phyloP scores from a whole-genome alignment of 352 stramenopile genomes.

The Thraustochytrium sp. region DNA sequence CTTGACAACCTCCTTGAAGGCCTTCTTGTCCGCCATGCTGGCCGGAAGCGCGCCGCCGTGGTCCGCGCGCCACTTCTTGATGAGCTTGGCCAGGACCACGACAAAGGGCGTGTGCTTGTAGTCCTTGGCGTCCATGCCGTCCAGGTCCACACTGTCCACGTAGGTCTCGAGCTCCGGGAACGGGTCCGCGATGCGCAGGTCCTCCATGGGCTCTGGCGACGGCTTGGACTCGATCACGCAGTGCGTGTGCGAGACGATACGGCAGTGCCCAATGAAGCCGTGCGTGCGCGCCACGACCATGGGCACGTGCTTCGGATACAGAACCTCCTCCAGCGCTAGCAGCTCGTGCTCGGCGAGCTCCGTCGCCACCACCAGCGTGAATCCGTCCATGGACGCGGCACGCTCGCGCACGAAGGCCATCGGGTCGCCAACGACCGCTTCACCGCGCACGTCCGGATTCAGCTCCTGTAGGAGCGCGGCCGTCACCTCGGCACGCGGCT shows the following conservation, averaged over 20 bases:
- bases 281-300: conserved; percentile 65
- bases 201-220: conserved; percentile 71
- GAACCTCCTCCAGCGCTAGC: conserved; percentile 1
- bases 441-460: conserved; percentile 84
- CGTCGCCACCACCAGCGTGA: conserved; percentile 52
- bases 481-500: conserved; percentile 66
- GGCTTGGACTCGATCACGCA: conserved; percentile 79
- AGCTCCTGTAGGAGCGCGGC: conserved; percentile 82
- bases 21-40: conserved; percentile 77
- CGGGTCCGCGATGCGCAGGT: conserved; percentile 67
- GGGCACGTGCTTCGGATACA: background rate
- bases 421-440: conserved; percentile 54
- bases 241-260: conserved; percentile 75
- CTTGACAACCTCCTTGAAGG: conserved; percentile 71
- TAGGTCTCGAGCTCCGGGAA: conserved; percentile 62
- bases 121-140: conserved; percentile 43
- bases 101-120: conserved; percentile 88
- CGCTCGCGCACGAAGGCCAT: conserved; percentile 55
- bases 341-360: conserved; percentile 49
- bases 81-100: conserved; percentile 73
- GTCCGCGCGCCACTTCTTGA: conserved; percentile 57
- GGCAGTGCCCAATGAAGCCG: conserved; percentile 81
- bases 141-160: conserved; percentile 22
- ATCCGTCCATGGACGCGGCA: conserved; percentile 38
- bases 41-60: conserved; percentile 59